Evolutionary conservation across 495 filamentous ascomycete species (phyloP).

Genomic region (Penicillium lividum): DNA sequence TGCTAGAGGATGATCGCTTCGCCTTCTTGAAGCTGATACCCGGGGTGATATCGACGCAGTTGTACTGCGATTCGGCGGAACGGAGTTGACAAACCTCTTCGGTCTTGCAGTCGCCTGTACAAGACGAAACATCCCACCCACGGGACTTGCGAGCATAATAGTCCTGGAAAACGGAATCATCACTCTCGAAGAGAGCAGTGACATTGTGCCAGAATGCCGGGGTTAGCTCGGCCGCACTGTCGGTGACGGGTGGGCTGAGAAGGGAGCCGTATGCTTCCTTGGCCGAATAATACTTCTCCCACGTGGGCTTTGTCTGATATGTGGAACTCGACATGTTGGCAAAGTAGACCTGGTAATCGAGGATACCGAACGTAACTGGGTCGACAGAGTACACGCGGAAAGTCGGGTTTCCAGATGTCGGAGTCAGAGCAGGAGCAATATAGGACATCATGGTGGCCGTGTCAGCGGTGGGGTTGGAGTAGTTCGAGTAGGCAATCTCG

Average conservation of each 20-base stretch:
- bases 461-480: conserved; percentile 27
- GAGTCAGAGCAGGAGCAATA: conserved; percentile 54
- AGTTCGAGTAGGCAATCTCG: conserved; percentile 52
- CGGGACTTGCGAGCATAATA: conserved; percentile 42
- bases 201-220: conserved; percentile 61
- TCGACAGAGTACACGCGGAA: conserved; percentile 58
- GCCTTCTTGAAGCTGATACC: conserved; percentile 24
- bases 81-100: conserved; percentile 44
- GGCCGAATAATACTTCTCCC: conserved; percentile 55
- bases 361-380: conserved; percentile 52
- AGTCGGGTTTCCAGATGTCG: conserved; percentile 50
- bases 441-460: conserved; percentile 51
- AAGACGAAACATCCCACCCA: conserved; percentile 37
- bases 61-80: conserved; percentile 35
- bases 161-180: conserved; percentile 40
- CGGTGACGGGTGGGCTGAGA: conserved; percentile 40
- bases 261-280: conserved; percentile 52
- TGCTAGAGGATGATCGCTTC: conserved; percentile 13
- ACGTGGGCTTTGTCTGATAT: conserved; percentile 45
- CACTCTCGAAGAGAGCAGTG: conserved; percentile 39
- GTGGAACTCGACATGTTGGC: conserved; percentile 47
- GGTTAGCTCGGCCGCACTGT: conserved; percentile 44
- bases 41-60: conserved; percentile 26
- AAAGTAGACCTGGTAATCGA: conserved; percentile 53
- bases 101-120: conserved; percentile 39